Evolutionary conservation across 139 green algal genomes (phyloP).

Genomic region (Coelastrella sp.): DNA sequence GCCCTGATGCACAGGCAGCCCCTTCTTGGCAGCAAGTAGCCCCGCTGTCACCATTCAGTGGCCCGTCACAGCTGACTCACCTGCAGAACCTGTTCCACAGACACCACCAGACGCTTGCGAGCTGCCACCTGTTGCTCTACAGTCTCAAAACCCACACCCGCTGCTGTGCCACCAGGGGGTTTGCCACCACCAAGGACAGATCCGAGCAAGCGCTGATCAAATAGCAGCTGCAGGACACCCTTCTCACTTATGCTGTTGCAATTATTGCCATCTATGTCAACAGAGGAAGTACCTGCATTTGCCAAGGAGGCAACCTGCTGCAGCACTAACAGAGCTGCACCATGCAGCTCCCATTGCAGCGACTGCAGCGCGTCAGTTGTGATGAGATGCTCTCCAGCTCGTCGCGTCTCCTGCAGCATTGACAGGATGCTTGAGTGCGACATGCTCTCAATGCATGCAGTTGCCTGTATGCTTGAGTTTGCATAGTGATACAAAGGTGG

Average conservation of each 20-base stretch:
- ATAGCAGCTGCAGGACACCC: slow-evolving; percentile 92
- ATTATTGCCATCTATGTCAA: not conserved
- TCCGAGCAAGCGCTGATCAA: slow-evolving; percentile 86
- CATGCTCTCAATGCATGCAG: not conserved
- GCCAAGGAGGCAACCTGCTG: slow-evolving; percentile 18
- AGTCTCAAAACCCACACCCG: not conserved
- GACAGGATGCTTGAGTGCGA: not conserved
- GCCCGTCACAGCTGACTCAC: slow-evolving; percentile 8
- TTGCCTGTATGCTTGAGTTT: too few relatives aligned
- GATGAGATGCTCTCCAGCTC: slow-evolving; percentile 72
- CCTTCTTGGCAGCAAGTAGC: too few relatives aligned
- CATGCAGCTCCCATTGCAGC: slow-evolving; percentile 82
- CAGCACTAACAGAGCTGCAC: slow-evolving; percentile 45
- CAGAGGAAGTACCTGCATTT: not conserved
- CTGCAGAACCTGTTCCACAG: slow-evolving; percentile 69
- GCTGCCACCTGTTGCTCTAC: slow-evolving; percentile 49
- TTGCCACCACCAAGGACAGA: slow-evolving; percentile 77
- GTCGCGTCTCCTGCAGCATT: slow-evolving; percentile 60
- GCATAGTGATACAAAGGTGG: too few relatives aligned
- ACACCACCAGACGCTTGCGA: slow-evolving; percentile 39
- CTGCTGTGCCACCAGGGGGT: slow-evolving; percentile 42
- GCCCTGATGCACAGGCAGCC: too few relatives aligned
- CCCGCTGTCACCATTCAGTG: not conserved
- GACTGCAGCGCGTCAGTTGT: slow-evolving; percentile 72
- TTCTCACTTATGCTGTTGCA: slow-evolving; percentile 71